These are phyloP conservation scores for Phytophthora ramorum DNA, from an alignment of 352 stramenopile species.

Conservation along the genomic window DNA sequence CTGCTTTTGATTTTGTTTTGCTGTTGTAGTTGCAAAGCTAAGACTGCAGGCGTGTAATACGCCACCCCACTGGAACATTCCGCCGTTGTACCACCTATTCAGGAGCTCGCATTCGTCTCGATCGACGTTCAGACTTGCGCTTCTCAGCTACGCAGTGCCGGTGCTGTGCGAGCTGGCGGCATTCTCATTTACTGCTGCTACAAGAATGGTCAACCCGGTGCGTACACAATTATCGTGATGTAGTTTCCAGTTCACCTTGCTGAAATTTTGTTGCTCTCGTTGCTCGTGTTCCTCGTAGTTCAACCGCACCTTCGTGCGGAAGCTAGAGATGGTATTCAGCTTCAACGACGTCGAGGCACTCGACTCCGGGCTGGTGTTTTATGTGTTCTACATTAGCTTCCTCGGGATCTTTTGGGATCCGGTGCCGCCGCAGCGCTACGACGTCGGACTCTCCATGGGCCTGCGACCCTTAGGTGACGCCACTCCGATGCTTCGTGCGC, in stretches of 20 bases:
- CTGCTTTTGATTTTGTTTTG: conserved; percentile 9
- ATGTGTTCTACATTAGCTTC: conserved; percentile 87
- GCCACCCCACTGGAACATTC: conserved; percentile 85
- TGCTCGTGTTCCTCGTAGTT: conserved; percentile 55
- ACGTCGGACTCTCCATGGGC: conserved; percentile 80
- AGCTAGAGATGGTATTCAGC: conserved; percentile 88
- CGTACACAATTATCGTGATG: conserved; percentile 18
- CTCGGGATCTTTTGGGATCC: conserved; percentile 89
- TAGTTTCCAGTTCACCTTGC: background rate
- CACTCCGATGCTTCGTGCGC: background rate
- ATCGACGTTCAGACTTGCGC: conserved; percentile 75
- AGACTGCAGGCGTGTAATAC: conserved; percentile 82
- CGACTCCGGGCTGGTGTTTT: conserved; percentile 88
- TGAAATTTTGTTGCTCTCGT: conserved; percentile 9
- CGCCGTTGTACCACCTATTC: conserved; percentile 82
- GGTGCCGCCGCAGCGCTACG: conserved; percentile 79
- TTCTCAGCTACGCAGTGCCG: conserved; percentile 85
- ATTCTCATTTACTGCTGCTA: conserved; percentile 87
- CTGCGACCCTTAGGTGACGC: conserved; percentile 62
- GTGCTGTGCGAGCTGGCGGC: conserved; percentile 84
- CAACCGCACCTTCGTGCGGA: conserved; percentile 85
- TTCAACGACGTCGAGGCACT: conserved; percentile 89
- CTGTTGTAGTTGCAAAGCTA: conserved; percentile 62
- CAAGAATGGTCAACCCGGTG: conserved; percentile 89
- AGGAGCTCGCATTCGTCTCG: conserved; percentile 78